Evolutionary conservation across 2,329 filamentous ascomycete species (phyloP), one percentile per base, ranked within the genome.

Genomic region (Lecanicillium sp.): DNA sequence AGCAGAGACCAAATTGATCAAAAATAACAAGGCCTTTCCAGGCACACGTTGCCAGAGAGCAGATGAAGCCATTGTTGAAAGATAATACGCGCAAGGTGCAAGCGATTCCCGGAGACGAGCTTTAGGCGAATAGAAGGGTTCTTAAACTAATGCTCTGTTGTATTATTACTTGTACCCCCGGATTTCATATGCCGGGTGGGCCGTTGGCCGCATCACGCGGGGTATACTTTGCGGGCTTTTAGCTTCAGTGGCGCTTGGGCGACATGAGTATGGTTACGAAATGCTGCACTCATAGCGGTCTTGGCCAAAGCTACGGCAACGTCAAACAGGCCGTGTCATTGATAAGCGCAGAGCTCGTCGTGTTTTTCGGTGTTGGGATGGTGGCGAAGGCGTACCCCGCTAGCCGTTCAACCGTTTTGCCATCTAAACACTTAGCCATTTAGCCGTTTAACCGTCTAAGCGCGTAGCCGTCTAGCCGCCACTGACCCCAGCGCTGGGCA

Each of bases 1-100:
- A 1, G 55, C 56, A 24, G 56, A 51, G 10, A 58, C 51, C 20
- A 53, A 15, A 39, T 58, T 55, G 44, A 55, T 52, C 10, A 58
- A 50, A 44, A 54, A 41, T 20, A 58, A 38, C 37, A 58, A 26
- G 26, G 37, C 44, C 48, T 56, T 58, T 35, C 55, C 56, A n/a
- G 55, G 56, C 47, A 57, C 44, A 44, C 52, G 49, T 33, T 42
- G 51, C 56, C 56, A 58, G 20, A 56, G 38, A 8, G 52, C 44
- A 17, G 32, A 46, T 20, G 24, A 20, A 11, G 52, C 50, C 55
- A 58, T 58, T 14, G 14, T 21, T 12, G 15, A 11, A 7, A 15
- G 32, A 35, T 35, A 35, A 35, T 30, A 30, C 27, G 27, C 27
- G 27, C 27, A 30, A 30, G 27, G 27, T 30, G 27, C 27, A 30